Evolutionary conservation across 805 yeast genomes (phyloP).

Genomic region (Yarrowia keelungensis): DNA sequence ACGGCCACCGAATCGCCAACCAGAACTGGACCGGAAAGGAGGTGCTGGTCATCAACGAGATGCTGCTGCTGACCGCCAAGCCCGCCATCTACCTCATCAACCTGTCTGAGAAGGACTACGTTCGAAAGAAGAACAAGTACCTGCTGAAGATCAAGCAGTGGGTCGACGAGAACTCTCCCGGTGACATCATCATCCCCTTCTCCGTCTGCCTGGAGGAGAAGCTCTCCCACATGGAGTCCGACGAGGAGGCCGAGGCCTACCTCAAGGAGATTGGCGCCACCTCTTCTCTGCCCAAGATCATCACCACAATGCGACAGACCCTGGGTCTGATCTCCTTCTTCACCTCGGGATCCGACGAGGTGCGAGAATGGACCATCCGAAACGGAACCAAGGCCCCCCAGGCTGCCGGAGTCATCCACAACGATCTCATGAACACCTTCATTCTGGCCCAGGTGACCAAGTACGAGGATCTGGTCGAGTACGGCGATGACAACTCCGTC

Average conservation of each 20-base stretch:
- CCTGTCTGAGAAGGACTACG: conserved; percentile 85
- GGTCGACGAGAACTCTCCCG: conserved; percentile 88
- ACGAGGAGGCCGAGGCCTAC: conserved; percentile 79
- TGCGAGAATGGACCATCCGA: conserved; percentile 97
- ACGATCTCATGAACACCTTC: conserved; percentile 93
- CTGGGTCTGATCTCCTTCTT: conserved; percentile 89
- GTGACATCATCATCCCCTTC: conserved; percentile 89
- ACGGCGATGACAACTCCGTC: conserved; percentile 80
- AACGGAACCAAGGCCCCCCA: conserved; percentile 94
- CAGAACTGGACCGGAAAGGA: conserved; percentile 88
- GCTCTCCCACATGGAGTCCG: conserved; percentile 84
- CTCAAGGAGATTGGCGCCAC: conserved; percentile 73
- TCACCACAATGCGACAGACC: conserved; percentile 84
- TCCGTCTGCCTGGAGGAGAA: conserved; percentile 92
- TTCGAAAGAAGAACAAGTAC: conserved; percentile 88
- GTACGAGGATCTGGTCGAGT: conserved; percentile 76
- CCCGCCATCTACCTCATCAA: conserved; percentile 93
- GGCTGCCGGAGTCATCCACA: conserved; percentile 98
- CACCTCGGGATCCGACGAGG: conserved; percentile 96
- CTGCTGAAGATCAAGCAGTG: conserved; percentile 82
- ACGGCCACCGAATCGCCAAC: conserved; percentile 87
- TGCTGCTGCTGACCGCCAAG: conserved; percentile 91
- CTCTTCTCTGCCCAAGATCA: conserved; percentile 85
- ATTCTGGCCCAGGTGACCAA: conserved; percentile 93
- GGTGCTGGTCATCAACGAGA: conserved; percentile 85